A percentile compares a stretch with the other conserved stretches of the same genome.
These are phyloP conservation scores for Delonix regia DNA, from an alignment of 306 rosid species.

Conservation along the genomic window DNA sequence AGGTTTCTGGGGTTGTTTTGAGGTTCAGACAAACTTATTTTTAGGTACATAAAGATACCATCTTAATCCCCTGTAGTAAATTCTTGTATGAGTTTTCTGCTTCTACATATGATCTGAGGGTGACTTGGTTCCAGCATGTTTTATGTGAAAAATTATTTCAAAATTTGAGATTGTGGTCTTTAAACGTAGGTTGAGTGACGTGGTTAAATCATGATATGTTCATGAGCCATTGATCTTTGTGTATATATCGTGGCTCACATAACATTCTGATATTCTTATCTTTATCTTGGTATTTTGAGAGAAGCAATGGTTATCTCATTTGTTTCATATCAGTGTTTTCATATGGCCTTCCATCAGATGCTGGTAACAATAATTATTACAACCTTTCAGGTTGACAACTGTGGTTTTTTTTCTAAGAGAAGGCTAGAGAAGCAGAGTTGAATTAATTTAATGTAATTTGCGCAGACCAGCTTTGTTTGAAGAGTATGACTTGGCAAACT, in stretches of 20 bases:
- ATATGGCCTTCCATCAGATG: constrained; percentile 6
- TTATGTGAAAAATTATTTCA: not conserved
- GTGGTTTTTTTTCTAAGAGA: not conserved
- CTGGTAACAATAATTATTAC: not conserved
- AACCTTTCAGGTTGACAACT: not conserved
- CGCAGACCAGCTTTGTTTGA: not conserved
- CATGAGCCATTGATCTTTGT: not conserved
- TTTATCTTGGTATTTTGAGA: not conserved
- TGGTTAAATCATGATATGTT: constrained; percentile 9
- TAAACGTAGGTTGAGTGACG: not conserved
- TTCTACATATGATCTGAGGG: not conserved
- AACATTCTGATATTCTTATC: constrained; percentile 18
- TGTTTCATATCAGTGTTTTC: not conserved
- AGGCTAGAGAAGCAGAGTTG: not conserved
- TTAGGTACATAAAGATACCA: not conserved
- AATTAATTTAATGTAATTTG: not conserved
- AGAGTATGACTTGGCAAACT: not conserved
- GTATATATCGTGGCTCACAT: not conserved
- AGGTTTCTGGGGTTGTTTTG: not conserved
- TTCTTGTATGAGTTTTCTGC: not conserved
- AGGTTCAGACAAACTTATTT: not conserved
- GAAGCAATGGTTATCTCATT: not conserved
- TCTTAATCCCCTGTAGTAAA: not conserved
- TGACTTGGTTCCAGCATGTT: not conserved
- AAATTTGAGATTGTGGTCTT: not conserved